phyloP scores from a whole-genome alignment of 176 grass and related monocot genomes.

The Lolium rigidum region DNA sequence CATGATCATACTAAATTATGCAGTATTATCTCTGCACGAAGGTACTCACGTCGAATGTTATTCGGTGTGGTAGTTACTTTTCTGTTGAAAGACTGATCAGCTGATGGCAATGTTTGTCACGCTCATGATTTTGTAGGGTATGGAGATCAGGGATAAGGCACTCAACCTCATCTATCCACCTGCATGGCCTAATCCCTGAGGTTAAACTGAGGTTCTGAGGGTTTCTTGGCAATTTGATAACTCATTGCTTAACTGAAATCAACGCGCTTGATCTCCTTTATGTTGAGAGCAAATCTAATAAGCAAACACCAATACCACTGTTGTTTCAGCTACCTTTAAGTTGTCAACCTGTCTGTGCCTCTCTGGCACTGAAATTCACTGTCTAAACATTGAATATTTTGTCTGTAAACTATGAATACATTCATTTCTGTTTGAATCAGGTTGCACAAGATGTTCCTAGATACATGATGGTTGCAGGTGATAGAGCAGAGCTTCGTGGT shows the following conservation, averaged over 20 bases:
- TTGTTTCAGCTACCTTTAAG: neutral
- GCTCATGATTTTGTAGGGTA: neutral
- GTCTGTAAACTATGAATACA: neutral
- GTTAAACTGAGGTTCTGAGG: neutral
- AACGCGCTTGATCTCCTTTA: neutral
- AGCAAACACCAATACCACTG: neutral
- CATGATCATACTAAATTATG: neutral
- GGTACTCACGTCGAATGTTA: neutral
- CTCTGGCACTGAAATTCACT: constrained; percentile 5
- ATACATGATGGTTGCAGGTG: constrained; percentile 83
- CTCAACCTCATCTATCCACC: neutral
- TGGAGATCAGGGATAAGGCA: neutral
- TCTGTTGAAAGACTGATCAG: constrained; percentile 4
- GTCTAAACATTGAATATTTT: neutral
- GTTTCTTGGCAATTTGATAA: neutral
- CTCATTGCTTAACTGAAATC: neutral
- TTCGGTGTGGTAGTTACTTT: constrained; percentile 20
- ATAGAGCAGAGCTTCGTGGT: constrained; percentile 84
- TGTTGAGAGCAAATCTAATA: neutral
- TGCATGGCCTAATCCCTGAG: neutral
- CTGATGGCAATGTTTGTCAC: neutral
- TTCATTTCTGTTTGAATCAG: constrained; percentile 53
- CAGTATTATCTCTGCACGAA: constrained; percentile 7
- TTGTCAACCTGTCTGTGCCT: neutral
- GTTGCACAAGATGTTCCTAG: constrained; percentile 93